Evolutionary conservation across 305 asterid genomes (phyloP).

Genomic region (Fraxinus xanthoxyloides): DNA sequence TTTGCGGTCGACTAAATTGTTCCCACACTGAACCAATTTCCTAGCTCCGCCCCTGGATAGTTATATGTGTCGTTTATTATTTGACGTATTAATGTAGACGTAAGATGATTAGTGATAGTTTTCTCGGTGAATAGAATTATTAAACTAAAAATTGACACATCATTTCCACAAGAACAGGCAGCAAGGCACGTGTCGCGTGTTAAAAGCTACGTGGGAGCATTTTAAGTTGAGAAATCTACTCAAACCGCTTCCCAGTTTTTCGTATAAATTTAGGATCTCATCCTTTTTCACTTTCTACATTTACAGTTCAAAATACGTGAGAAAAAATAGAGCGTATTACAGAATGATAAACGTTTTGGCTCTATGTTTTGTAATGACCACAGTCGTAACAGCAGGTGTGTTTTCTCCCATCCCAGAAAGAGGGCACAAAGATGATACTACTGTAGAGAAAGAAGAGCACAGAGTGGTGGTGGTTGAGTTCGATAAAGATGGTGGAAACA

Average conservation of each 20-base stretch:
- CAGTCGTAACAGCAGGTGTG: constrained; percentile 29
- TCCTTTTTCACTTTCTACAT: neutral
- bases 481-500: constrained; percentile 28
- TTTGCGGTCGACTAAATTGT: no score
- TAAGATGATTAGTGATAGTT: no score
- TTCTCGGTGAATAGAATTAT: no score
- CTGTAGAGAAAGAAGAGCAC: constrained; percentile 40
- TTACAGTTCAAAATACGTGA: neutral
- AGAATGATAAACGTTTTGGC: constrained; percentile 39
- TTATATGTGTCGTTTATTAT: no score
- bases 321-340: neutral
- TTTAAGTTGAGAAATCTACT: neutral
- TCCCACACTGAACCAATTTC: no score
- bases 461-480: constrained; percentile 36
- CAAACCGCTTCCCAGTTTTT: neutral
- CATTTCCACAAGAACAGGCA: neutral
- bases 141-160: neutral
- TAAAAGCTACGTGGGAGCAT: neutral
- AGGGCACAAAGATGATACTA: constrained; percentile 13
- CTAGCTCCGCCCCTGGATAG: no score
- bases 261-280: neutral
- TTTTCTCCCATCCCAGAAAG: constrained; percentile 19
- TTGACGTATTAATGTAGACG: no score
- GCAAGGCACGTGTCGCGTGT: neutral
- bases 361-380: constrained; percentile 25